Base-by-base conservation (phyloP, 768 basidiomycete species). In the Russula griseocarnosa region DNA sequence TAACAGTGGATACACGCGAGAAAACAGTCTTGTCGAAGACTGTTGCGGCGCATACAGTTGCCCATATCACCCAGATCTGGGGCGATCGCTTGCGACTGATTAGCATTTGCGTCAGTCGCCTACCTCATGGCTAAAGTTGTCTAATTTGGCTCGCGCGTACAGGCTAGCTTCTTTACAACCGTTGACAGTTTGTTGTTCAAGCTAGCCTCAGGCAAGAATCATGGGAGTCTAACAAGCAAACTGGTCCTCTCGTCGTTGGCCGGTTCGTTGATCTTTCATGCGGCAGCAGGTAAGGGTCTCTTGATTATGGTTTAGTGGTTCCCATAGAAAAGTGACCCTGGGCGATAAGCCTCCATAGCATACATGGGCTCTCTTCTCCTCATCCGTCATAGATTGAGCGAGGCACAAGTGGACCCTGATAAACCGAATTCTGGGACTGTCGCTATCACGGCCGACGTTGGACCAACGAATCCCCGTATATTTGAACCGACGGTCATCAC, bases 161-260 rank as follows among this genome's bases (percentile, higher is more conserved):
- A 69, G 67, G 62, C 67, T 5, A 55, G 53, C 20, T 67, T 69
- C 62, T 69, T 63, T 53, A 69, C 62, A 10, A 55, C 62, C 51
- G 38, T 69, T 34, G 66, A 69, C 66, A 30, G 59, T 32, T 57
- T 64, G 26, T 26, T 61, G 7, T 58, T 67, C 49, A 42, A 11
- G 7, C 46, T 63, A 7, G 56, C 47, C 14, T 42, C 56, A 11
- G 14, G 28, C 3, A 16, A 28, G 18, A 14, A 46, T 40, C 20
- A 53, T 11, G 30, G 46, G 24, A 38, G 34, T 20, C 18, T 18
- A 14, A 47, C 49, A 6, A 60, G 54, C n/a, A 63, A 50, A 42
- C 28, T 61, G 28, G 26, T 44, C 22, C 34, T 52, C 34, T 67
- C 67, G 26, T 60, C 55, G 13, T 47, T 69, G 40, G 22, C 62